Conservation (phyloP, 1,284 basidiomycete genomes). For the Melampsora allii-populina region DNA sequence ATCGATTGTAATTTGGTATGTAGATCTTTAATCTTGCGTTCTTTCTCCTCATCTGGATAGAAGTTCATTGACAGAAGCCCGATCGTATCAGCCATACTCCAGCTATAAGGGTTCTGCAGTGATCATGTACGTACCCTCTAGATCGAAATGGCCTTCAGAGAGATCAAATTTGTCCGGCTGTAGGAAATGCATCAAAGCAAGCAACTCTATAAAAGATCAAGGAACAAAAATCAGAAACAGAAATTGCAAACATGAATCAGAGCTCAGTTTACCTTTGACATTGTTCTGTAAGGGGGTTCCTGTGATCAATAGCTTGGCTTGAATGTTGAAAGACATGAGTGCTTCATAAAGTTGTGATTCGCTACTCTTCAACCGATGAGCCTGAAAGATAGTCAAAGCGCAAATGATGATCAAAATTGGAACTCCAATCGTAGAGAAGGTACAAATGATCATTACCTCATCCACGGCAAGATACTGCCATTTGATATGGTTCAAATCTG, state of each 20-base stretch:
- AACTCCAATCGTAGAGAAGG: constrained; percentile 10
- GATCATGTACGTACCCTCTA: constrained; percentile 30
- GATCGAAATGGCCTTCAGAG: constrained; percentile 43
- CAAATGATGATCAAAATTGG: not conserved
- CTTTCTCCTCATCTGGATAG: constrained; percentile 73
- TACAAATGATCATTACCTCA: constrained; percentile 61
- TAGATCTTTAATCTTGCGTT: constrained; percentile 88
- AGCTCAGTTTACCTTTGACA: constrained; percentile 72
- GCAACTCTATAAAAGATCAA: constrained; percentile 64
- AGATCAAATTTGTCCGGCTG: constrained; percentile 90
- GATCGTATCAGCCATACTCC: constrained; percentile 37
- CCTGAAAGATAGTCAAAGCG: constrained; percentile 57
- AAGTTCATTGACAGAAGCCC: too few species aligned
- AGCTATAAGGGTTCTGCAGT: constrained; percentile 44
- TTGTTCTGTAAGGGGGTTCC: constrained; percentile 99
- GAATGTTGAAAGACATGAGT: constrained; percentile 78
- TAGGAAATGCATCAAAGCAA: constrained; percentile 97
- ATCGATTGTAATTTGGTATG: constrained; percentile 89
- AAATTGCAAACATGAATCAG: not conserved
- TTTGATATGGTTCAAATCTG: constrained; percentile 86
- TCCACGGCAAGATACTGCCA: constrained; percentile 97
- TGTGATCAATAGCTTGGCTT: constrained; percentile 92
- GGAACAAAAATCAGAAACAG: not conserved
- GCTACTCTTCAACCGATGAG: constrained; percentile 96
- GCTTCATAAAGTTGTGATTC: constrained; percentile 97